phyloP scores from a whole-genome alignment of 148 eudicot genomes.

The Dysphania ambrosioides region DNA sequence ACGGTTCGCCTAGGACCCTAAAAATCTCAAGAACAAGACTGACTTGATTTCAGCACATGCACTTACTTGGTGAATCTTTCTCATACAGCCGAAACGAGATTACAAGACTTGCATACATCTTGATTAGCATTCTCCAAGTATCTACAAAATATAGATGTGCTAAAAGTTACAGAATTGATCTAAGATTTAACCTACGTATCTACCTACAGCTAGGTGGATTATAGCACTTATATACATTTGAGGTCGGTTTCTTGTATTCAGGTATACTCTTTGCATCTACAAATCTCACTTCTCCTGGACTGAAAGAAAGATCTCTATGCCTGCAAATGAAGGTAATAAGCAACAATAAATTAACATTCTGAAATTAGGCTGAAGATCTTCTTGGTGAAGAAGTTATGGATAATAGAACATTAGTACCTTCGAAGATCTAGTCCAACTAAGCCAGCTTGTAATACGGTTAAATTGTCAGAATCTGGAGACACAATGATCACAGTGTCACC shows the following conservation, averaged over 20 bases:
- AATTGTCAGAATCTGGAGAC: conserved; percentile 95
- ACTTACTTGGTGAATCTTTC: neutral
- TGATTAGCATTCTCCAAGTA: neutral
- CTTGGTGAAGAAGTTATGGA: too few relatives aligned
- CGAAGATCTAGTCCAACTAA: conserved; percentile 82
- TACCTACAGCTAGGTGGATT: conserved; percentile 89
- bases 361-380: too few relatives aligned
- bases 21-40: too few relatives aligned
- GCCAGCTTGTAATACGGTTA: conserved; percentile 85
- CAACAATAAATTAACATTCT: neutral
- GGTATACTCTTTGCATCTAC: conserved; percentile 81
- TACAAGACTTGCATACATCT: neutral
- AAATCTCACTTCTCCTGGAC: conserved; percentile 83
- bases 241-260: conserved; percentile 67
- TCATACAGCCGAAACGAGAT: neutral
- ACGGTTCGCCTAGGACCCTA: too few relatives aligned
- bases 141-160: neutral
- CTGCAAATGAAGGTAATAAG: conserved; percentile 40
- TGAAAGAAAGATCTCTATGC: conserved; percentile 75
- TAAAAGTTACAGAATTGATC: neutral
- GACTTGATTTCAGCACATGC: too few relatives aligned
- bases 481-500: conserved; percentile 84
- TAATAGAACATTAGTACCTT: conserved; percentile 39
- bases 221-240: conserved; percentile 71
- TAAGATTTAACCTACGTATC: too few relatives aligned